phyloP scores from a whole-genome alignment of 78 protist species.

The Bigelowiella natans region DNA sequence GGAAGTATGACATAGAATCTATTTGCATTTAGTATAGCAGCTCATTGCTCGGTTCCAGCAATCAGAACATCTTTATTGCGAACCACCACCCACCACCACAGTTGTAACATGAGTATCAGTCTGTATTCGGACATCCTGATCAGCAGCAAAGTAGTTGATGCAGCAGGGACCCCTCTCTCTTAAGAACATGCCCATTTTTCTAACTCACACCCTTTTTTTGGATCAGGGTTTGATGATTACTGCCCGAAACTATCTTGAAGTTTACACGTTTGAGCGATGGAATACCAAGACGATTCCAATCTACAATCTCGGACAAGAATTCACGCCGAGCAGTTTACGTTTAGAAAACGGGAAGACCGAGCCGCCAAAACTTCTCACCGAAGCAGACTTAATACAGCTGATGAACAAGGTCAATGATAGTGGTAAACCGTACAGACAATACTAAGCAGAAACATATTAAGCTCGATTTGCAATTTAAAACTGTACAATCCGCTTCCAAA shows the following conservation, averaged over 20 bases:
- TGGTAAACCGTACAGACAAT: not conserved
- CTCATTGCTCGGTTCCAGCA: not conserved
- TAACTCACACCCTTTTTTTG: too few relatives aligned
- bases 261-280: conserved; percentile 80
- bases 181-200: too few relatives aligned
- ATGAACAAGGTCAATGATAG: conserved; percentile 68
- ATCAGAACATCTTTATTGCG: not conserved
- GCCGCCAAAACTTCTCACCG: conserved; percentile 80
- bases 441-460: not conserved
- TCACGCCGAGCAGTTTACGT: conserved; percentile 49
- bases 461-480: too few relatives aligned
- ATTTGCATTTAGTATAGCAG: too few relatives aligned
- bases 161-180: too few relatives aligned
- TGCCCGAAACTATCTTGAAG: conserved; percentile 66
- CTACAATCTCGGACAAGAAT: conserved; percentile 48
- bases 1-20: too few relatives aligned
- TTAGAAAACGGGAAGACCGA: conserved; percentile 61
- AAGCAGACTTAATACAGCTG: conserved; percentile 78
- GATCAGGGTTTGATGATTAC: not conserved
- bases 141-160: too few relatives aligned
- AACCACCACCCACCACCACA: too few relatives aligned
- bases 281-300: conserved; percentile 58
- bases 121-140: too few relatives aligned
- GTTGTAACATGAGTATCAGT: too few relatives aligned
- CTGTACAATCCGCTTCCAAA: too few relatives aligned